Conservation (phyloP, 2,329 filamentous ascomycete genomes). For the Talaromyces piceae region DNA sequence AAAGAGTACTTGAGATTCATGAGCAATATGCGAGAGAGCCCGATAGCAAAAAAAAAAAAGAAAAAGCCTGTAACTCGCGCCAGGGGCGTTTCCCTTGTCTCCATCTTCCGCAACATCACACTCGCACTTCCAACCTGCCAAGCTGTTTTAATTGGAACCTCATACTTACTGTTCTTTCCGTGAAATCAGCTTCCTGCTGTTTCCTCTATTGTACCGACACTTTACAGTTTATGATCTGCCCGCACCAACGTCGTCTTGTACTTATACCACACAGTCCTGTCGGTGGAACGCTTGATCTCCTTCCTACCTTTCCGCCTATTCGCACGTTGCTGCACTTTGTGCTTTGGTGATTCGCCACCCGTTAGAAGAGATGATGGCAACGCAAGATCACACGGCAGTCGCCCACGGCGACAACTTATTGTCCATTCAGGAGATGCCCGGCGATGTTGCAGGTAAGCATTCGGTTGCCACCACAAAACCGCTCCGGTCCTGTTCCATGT, state of each 20-base stretch:
- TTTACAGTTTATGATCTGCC: not conserved
- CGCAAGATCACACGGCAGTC: slow-evolving; percentile 27
- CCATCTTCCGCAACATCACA: not conserved
- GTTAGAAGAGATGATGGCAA: slow-evolving; percentile 33
- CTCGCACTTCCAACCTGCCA: not conserved
- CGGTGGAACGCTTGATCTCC: not conserved
- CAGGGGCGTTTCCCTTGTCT: not conserved
- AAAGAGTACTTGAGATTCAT: too few relatives aligned
- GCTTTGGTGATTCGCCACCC: slow-evolving; percentile 17
- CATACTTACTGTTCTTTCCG: not conserved
- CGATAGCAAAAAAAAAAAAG: not conserved
- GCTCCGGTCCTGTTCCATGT: slow-evolving; percentile 10
- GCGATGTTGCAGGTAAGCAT: slow-evolving; percentile 31
- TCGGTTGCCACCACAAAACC: slow-evolving; percentile 7
- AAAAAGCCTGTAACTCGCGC: not conserved
- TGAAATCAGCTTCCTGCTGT: not conserved
- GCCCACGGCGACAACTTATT: slow-evolving; percentile 32
- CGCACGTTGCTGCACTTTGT: not conserved
- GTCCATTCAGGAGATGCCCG: slow-evolving; percentile 35
- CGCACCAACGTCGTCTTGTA: not conserved
- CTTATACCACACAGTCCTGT: not conserved
- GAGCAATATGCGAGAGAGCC: too few relatives aligned
- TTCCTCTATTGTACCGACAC: not conserved
- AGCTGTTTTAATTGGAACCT: not conserved
- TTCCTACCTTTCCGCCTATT: not conserved